Percentiles rank a stretch among this genome's conserved stretches.
Evolutionary conservation across 176 grass and related monocot species (phyloP).

Genomic region (Carex scoparia): DNA sequence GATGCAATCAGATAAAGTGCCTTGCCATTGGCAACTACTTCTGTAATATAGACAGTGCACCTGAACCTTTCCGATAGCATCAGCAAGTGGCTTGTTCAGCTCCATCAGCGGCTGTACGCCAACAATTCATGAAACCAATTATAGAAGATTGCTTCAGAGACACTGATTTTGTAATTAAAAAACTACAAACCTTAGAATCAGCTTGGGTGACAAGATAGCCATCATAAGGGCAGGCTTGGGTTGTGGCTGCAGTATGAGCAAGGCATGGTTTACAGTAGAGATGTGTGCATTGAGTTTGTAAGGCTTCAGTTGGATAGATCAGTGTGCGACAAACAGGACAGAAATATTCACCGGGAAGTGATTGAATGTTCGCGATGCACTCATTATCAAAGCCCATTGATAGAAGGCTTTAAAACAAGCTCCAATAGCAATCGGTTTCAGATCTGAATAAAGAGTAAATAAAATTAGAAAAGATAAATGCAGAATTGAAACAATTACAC

Average conservation of each 20-base stretch:
- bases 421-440: background rate
- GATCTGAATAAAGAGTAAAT: background rate
- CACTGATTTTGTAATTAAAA: background rate
- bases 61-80: constrained; percentile 64
- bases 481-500: background rate
- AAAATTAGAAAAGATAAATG: background rate
- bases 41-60: constrained; percentile 86
- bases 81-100: constrained; percentile 67
- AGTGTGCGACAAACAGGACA: constrained; percentile 98
- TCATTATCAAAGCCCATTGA: constrained; percentile 95
- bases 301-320: constrained; percentile 73
- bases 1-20: constrained; percentile 69
- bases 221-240: constrained; percentile 95
- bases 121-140: background rate
- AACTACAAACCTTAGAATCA: constrained; percentile 68
- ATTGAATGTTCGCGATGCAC: constrained; percentile 81
- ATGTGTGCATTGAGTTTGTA: constrained; percentile 95
- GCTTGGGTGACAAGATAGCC: constrained; percentile 94
- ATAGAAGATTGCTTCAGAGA: background rate
- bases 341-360: constrained; percentile 97
- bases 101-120: constrained; percentile 69
- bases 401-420: background rate
- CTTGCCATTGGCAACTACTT: constrained; percentile 94
- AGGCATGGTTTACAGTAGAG: constrained; percentile 99
- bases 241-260: constrained; percentile 75